These are phyloP conservation scores for Diaporthe destruens DNA, from an alignment of 2,329 filamentous ascomycete genomes.

Conservation along the genomic window DNA sequence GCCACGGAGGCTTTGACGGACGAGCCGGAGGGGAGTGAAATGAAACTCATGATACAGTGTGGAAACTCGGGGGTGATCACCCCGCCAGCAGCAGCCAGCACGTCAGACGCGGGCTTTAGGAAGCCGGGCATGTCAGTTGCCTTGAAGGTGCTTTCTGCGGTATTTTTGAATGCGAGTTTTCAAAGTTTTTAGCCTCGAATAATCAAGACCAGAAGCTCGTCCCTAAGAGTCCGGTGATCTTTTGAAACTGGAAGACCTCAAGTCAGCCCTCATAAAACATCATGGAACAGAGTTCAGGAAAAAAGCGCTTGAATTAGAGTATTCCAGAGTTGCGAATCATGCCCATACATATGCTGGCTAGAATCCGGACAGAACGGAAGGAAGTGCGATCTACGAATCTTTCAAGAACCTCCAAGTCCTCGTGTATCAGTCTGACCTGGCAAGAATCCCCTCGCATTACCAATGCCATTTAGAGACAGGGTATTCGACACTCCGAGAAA, in stretches of 20 bases:
- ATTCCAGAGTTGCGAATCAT: background rate
- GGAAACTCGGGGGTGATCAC: background rate
- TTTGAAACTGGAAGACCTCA: background rate
- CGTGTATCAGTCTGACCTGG: background rate
- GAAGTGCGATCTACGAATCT: background rate
- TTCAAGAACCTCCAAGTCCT: background rate
- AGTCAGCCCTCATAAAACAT: background rate
- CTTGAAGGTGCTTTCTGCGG: background rate
- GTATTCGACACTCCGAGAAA: background rate
- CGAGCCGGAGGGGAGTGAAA: background rate
- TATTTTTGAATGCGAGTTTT: background rate
- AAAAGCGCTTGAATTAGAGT: background rate
- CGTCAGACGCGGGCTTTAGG: background rate
- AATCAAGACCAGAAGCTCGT: background rate
- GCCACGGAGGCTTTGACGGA: slow-evolving; percentile 4
- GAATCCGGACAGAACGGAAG: background rate
- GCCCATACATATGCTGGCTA: background rate
- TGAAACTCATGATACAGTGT: background rate
- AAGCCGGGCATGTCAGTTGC: background rate
- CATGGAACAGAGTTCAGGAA: too few species aligned
- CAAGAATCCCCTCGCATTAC: background rate
- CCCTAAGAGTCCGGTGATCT: too few species aligned
- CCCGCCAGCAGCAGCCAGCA: slow-evolving; percentile 1
- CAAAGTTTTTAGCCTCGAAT: background rate
- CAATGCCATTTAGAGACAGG: background rate